Conservation (phyloP, 352 stramenopile genomes). For the Paralagenidium karlingii region DNA sequence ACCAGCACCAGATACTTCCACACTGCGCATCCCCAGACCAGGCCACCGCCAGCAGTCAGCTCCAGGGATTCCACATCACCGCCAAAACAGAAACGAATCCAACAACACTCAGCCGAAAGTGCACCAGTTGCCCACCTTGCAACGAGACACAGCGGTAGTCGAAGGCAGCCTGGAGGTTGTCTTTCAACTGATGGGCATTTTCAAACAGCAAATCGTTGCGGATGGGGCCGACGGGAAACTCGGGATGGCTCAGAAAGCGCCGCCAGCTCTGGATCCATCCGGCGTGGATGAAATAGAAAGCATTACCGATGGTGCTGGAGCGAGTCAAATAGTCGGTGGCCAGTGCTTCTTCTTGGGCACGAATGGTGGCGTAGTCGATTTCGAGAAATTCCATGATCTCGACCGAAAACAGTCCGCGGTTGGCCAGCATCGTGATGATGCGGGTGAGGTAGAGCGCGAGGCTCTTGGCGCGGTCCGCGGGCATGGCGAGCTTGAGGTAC, state of each 20-base stretch:
- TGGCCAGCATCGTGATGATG: constrained; percentile 31
- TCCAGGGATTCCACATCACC: background rate
- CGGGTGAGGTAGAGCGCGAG: constrained; percentile 35
- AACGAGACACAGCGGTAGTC: constrained; percentile 59
- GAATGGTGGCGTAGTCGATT: constrained; percentile 29
- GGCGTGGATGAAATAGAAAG: constrained; percentile 22
- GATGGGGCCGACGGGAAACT: too few species aligned
- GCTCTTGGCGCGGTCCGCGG: constrained; percentile 14
- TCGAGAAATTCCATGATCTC: constrained; percentile 65
- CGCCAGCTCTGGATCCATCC: constrained; percentile 36
- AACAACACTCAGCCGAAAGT: background rate
- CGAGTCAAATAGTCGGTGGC: constrained; percentile 20
- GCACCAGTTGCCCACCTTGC: too few species aligned
- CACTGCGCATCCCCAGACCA: constrained; percentile 24
- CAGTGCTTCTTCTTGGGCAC: constrained; percentile 46
- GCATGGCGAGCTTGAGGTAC: constrained; percentile 24
- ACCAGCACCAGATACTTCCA: constrained; percentile 33
- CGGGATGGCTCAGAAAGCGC: constrained; percentile 17
- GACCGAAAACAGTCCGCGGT: constrained; percentile 35
- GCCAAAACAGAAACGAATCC: background rate
- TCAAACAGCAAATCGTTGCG: too few species aligned
- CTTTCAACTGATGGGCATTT: too few species aligned
- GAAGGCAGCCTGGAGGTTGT: constrained; percentile 8
- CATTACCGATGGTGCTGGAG: constrained; percentile 4
- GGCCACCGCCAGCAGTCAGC: too few species aligned